Conservation (phyloP, 2,329 filamentous ascomycete species). For the Xylaria sp. region DNA sequence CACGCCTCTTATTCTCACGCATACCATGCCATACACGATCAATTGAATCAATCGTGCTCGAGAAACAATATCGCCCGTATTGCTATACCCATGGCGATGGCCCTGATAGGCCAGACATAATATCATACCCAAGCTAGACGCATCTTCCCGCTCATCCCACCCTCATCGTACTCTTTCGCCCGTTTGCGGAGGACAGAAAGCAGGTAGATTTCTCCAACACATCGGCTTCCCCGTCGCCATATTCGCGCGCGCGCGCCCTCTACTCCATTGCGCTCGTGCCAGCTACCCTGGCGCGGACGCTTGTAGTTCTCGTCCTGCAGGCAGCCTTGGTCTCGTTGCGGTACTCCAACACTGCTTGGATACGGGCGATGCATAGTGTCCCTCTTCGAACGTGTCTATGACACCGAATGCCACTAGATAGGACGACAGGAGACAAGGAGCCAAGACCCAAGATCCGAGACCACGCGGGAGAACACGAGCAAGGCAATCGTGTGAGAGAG, state of each 20-base stretch:
- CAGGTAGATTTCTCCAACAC: neutral
- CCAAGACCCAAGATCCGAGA: neutral
- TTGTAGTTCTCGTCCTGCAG: neutral
- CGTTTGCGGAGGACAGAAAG: conserved; percentile 13
- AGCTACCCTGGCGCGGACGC: neutral
- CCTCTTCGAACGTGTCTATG: conserved; percentile 31
- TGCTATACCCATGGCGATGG: conserved; percentile 21
- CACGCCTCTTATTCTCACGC: neutral
- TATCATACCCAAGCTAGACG: conserved; percentile 23
- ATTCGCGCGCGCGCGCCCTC: conserved; percentile 9
- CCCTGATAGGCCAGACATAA: conserved; percentile 32
- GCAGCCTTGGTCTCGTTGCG: conserved; percentile 16
- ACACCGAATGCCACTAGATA: conserved; percentile 26
- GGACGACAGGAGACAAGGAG: conserved; percentile 10
- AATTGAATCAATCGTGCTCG: conserved; percentile 34
- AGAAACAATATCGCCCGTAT: conserved; percentile 12
- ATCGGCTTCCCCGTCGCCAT: neutral
- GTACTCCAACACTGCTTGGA: conserved; percentile 6
- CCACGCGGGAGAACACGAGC: conserved; percentile 15
- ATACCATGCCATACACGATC: conserved; percentile 24
- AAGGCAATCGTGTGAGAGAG: neutral
- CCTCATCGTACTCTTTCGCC: conserved; percentile 5
- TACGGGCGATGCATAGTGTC: conserved; percentile 31
- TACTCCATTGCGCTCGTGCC: conserved; percentile 9
- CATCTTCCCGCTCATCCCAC: conserved; percentile 5